phyloP scores from a whole-genome alignment of 805 yeast genomes.

The Pichia phayaonensis region DNA sequence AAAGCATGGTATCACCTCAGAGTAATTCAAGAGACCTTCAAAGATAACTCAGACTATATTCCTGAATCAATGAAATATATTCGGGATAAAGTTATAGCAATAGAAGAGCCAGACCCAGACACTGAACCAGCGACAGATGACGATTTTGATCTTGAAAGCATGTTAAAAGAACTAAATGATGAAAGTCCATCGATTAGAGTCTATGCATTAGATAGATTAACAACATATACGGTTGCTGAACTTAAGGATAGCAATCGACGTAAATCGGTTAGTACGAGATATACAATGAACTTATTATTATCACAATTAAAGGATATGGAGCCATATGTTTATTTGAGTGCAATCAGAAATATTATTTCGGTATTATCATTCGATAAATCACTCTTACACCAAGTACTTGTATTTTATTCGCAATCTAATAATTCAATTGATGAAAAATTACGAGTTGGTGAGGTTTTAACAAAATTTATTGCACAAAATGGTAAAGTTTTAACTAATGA shows the following conservation, averaged over 20 bases:
- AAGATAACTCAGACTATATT: background rate
- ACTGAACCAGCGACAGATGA: too few species aligned
- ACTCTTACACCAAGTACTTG: conserved; percentile 9
- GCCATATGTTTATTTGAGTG: conserved; percentile 80
- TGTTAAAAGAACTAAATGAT: conserved; percentile 63
- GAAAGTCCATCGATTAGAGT: conserved; percentile 80
- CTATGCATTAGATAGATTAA: conserved; percentile 65
- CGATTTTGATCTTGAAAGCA: conserved; percentile 44
- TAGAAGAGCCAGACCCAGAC: too few species aligned
- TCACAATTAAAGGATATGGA: conserved; percentile 67
- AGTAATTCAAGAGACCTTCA: conserved; percentile 10
- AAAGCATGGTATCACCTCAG: conserved; percentile 1
- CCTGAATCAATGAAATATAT: conserved; percentile 3
- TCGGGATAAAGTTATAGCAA: conserved; percentile 1
- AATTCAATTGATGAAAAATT: conserved; percentile 54
- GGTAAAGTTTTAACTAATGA: conserved; percentile 37
- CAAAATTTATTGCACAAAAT: conserved; percentile 45
- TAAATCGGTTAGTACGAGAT: conserved; percentile 26
- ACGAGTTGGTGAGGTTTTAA: conserved; percentile 74
- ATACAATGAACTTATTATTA: conserved; percentile 55
- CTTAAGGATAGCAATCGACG: conserved; percentile 15
- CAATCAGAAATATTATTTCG: conserved; percentile 67
- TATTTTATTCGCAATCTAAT: conserved; percentile 9
- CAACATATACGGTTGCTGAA: conserved; percentile 35
- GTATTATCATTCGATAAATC: conserved; percentile 39